phyloP scores from a whole-genome alignment of 2,329 filamentous ascomycete genomes.

The Sporothrix dimorphospora region DNA sequence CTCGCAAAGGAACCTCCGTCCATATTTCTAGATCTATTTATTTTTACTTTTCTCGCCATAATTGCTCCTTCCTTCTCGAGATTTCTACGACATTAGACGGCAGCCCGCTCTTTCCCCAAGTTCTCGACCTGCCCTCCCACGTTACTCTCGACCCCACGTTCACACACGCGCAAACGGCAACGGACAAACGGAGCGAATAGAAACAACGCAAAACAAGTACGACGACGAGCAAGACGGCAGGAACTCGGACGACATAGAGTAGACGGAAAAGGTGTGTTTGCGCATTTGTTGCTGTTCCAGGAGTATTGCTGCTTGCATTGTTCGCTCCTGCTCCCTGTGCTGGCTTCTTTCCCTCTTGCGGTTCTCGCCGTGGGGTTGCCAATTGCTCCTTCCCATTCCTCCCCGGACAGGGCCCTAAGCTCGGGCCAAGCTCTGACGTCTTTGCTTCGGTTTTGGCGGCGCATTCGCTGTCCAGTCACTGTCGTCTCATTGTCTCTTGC shows the following conservation, averaged over 20 bases:
- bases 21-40: background rate
- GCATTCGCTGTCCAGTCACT: background rate
- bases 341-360: background rate
- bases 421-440: conserved; percentile 14
- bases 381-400: background rate
- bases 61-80: background rate
- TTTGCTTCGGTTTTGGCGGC: conserved; percentile 5
- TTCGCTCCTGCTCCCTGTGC: background rate
- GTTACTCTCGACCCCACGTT: background rate
- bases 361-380: background rate
- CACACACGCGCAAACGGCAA: conserved; percentile 24
- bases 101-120: background rate
- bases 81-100: background rate
- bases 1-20: background rate
- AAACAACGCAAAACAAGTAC: background rate
- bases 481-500: background rate
- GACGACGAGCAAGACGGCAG: background rate
- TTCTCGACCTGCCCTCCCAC: background rate
- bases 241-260: background rate
- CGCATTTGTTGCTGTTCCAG: background rate
- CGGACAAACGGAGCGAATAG: conserved; percentile 28
- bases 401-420: background rate
- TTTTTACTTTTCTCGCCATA: background rate
- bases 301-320: background rate
- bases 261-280: background rate